Evolutionary conservation across 176 grass and related monocot genomes (phyloP).

Genomic region (Avena insularis): DNA sequence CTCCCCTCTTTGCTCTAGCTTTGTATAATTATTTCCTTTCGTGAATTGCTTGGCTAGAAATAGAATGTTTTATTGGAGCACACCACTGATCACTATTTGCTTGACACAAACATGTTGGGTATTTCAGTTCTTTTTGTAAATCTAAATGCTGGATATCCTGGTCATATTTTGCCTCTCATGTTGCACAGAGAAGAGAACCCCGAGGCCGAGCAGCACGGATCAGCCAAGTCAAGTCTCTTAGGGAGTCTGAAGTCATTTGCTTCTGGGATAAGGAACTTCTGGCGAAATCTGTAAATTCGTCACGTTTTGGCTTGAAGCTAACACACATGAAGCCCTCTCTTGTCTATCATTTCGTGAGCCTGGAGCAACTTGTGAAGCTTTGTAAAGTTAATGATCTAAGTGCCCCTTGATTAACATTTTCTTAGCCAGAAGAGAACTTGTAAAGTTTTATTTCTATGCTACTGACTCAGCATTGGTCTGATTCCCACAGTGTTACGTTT

Average conservation of each 20-base stretch:
- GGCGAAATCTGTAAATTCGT: constrained; percentile 65
- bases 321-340: background rate
- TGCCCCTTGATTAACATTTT: constrained; percentile 20
- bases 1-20: background rate
- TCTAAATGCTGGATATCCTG: constrained; percentile 14
- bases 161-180: constrained; percentile 39
- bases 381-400: constrained; percentile 34
- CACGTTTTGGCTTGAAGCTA: constrained; percentile 11
- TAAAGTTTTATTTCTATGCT: constrained; percentile 35
- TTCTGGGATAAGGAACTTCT: constrained; percentile 67
- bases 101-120: background rate
- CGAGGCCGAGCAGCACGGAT: constrained; percentile 34
- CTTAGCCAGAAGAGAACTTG: constrained; percentile 11
- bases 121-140: background rate
- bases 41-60: background rate
- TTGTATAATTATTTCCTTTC: background rate
- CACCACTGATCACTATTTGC: background rate
- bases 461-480: background rate
- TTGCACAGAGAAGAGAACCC: constrained; percentile 48
- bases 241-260: constrained; percentile 74
- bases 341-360: constrained; percentile 33
- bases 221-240: constrained; percentile 43
- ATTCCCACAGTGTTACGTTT: background rate
- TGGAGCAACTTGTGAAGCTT: constrained; percentile 42
- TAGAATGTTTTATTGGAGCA: background rate